A percentile compares a stretch with the other conserved stretches of the same genome.
Conservation (phyloP, 1,284 basidiomycete genomes). For the Microbotryum violaceum region DNA sequence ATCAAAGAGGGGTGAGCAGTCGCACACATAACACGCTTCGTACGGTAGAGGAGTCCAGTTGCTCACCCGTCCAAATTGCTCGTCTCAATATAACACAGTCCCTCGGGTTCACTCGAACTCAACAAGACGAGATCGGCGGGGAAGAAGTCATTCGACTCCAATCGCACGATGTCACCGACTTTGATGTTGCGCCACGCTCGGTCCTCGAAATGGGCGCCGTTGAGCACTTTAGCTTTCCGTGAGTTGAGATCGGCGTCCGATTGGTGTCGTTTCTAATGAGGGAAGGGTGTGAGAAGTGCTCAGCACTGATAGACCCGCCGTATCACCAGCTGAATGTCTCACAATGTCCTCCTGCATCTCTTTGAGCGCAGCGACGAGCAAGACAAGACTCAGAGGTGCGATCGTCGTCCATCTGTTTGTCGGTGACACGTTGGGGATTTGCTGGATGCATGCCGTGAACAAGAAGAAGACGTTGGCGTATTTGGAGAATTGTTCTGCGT, state of each 20-base stretch:
- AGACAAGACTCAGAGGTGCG: slow-evolving; percentile 76
- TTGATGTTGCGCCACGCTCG: slow-evolving; percentile 81
- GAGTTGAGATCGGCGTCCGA: slow-evolving; percentile 90
- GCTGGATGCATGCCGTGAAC: slow-evolving; percentile 96
- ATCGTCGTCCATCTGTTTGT: slow-evolving; percentile 96
- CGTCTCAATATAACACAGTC: slow-evolving; percentile 94
- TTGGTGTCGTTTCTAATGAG: slow-evolving; percentile 72
- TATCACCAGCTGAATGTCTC: slow-evolving; percentile 13
- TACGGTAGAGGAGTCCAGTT: not conserved
- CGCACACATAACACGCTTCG: slow-evolving; percentile 1
- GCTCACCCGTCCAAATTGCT: slow-evolving; percentile 92
- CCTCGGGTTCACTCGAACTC: slow-evolving; percentile 89
- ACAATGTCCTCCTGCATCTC: slow-evolving; percentile 87
- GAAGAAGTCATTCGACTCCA: slow-evolving; percentile 90
- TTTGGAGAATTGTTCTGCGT: slow-evolving; percentile 89
- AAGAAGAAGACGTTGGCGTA: slow-evolving; percentile 99
- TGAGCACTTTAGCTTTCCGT: slow-evolving; percentile 68
- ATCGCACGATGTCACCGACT: slow-evolving; percentile 85
- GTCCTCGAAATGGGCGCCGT: slow-evolving; percentile 56
- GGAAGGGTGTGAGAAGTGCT: not conserved
- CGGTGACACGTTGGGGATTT: slow-evolving; percentile 95
- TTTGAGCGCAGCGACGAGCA: slow-evolving; percentile 93
- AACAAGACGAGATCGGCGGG: slow-evolving; percentile 88
- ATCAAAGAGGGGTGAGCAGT: not conserved
- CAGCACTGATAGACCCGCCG: not conserved